Evolutionary conservation across 1,139 yeast genomes (phyloP), one percentile per base, ranked within the genome.

Genomic region (Komagataea norvegica): DNA sequence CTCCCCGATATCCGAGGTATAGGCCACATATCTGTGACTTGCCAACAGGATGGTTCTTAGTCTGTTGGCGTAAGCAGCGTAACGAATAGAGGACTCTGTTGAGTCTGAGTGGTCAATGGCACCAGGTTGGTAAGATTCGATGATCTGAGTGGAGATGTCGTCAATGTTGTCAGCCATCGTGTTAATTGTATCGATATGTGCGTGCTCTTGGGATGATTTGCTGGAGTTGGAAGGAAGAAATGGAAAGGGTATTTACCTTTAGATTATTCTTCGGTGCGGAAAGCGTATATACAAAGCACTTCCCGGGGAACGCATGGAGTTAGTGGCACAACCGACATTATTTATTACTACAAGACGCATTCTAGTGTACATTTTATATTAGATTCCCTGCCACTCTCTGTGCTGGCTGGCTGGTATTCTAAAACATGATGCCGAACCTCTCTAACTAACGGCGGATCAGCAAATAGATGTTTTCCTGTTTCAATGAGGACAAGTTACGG

Each of bases 381-480:
- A 6, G 6, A n/a, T n/a, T n/a, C n/a, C n/a, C n/a, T n/a, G n/a
- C n/a, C n/a, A 21, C 24, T 21, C 24, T 21, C 23, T 31, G 21
- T 30, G n/a, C 29, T 29, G 19, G 16, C 17, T 16, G 21, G 19
- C 24, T 23, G 3, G 4, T 31, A 10, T 22, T 28, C 11, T 17
- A 29, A 17, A 13, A 13, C 6, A 14, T 29, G 13, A 14, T 15
- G 25, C 7, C 22, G 9, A 6, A 14, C 15, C 21, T 17, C 14
- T 15, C 2, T 15, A 10, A 34, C 41, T 53, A 62, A 46, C 61
- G 67, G 56, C 98, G 88, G 57, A 91, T 82, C 61, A 91, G 73
- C 55, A 91, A 72, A 64, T 89, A 91, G 46, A 95, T 83, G 59
- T 87, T 87, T 59, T 89, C 98, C 67, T 91, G 97, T 63, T 89